Conservation (phyloP, 1,284 basidiomycete genomes). For the Xerocomus nothofagi region DNA sequence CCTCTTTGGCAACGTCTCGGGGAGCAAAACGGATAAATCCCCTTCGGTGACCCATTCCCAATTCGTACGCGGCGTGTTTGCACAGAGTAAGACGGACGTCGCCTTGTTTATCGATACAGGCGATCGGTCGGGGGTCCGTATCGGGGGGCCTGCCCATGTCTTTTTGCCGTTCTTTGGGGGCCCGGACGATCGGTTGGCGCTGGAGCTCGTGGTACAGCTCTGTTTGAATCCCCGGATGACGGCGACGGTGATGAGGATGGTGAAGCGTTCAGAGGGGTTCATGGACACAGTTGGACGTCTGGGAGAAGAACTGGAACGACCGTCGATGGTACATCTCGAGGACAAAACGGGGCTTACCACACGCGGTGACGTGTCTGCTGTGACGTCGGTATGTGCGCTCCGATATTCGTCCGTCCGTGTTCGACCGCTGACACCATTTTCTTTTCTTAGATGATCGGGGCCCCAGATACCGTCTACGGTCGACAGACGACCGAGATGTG, state of each 20-base stretch:
- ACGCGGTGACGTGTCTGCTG: background rate
- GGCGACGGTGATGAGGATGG: constrained; percentile 59
- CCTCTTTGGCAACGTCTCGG: constrained; percentile 45
- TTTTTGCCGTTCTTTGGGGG: constrained; percentile 95
- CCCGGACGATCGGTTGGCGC: constrained; percentile 87
- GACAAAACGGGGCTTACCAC: background rate
- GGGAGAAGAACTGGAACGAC: constrained; percentile 19
- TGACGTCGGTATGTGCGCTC: constrained; percentile 19
- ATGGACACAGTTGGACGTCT: constrained; percentile 31
- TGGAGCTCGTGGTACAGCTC: constrained; percentile 81
- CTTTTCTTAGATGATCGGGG: constrained; percentile 43
- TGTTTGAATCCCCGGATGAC: constrained; percentile 65
- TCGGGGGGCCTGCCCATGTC: constrained; percentile 54
- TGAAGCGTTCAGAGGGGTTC: constrained; percentile 2
- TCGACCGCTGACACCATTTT: background rate
- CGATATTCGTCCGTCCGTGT: too few species aligned
- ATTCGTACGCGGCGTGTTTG: constrained; percentile 84
- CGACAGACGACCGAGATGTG: constrained; percentile 53
- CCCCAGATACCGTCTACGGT: constrained; percentile 69
- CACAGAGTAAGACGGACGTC: constrained; percentile 67
- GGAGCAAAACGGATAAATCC: constrained; percentile 24
- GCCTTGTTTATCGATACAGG: constrained; percentile 80
- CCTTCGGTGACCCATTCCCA: constrained; percentile 64
- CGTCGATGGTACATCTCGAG: constrained; percentile 6
- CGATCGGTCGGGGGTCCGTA: constrained; percentile 27